Evolutionary conservation across 164 flowering plant genomes (phyloP).

Genomic region (Chimonanthus praecox): DNA sequence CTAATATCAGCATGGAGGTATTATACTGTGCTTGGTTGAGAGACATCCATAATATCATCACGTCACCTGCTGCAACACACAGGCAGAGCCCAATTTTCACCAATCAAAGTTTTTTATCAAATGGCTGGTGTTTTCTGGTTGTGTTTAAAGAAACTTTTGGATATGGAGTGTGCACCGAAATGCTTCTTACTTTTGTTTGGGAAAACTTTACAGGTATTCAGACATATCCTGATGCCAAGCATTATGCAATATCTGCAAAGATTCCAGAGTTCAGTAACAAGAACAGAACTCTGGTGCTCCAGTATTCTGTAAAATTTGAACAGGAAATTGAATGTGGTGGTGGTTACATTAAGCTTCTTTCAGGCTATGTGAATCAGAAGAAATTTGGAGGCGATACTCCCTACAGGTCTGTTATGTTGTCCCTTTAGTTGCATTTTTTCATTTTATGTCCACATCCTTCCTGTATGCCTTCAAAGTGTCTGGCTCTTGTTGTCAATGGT

Average conservation of each 20-base stretch:
- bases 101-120: too few relatives aligned
- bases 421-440: background rate
- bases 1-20: too few relatives aligned
- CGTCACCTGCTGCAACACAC: too few relatives aligned
- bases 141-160: too few relatives aligned
- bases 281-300: slow-evolving; percentile 68
- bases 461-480: too few relatives aligned
- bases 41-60: too few relatives aligned
- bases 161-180: background rate
- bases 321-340: slow-evolving; percentile 96
- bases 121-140: too few relatives aligned
- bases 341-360: slow-evolving; percentile 79
- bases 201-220: slow-evolving; percentile 53
- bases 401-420: slow-evolving; percentile 47
- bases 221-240: slow-evolving; percentile 64
- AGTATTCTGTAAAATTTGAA: slow-evolving; percentile 73
- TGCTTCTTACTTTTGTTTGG: background rate
- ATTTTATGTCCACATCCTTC: too few relatives aligned
- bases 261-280: slow-evolving; percentile 72
- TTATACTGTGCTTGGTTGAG: too few relatives aligned
- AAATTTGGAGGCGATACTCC: slow-evolving; percentile 90
- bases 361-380: slow-evolving; percentile 87
- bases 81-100: too few relatives aligned
- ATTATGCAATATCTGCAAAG: slow-evolving; percentile 78
- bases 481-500: too few relatives aligned